Evolutionary conservation across 2,329 filamentous ascomycete genomes (phyloP).

Genomic region (Pseudodiploospora longispora): DNA sequence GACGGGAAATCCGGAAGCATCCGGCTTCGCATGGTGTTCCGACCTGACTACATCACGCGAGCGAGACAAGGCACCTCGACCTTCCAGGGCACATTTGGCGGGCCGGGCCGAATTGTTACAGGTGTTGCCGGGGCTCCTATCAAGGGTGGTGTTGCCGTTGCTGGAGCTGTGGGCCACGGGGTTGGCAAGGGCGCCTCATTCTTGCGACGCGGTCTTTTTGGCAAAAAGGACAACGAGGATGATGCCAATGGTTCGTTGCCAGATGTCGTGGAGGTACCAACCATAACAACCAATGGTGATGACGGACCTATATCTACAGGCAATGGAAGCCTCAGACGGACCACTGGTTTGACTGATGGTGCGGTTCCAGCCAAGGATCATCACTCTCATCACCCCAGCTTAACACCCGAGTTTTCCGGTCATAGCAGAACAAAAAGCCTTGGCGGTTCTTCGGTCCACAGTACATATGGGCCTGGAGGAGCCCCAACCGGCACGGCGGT

Average conservation of each 20-base stretch:
- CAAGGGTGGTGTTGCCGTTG: slow-evolving; percentile 78
- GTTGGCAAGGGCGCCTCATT: slow-evolving; percentile 89
- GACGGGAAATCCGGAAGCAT: slow-evolving; percentile 86
- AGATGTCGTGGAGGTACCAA: slow-evolving; percentile 33
- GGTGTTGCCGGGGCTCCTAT: slow-evolving; percentile 80
- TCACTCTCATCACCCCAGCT: background rate
- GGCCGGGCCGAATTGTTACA: slow-evolving; percentile 80
- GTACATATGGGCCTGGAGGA: slow-evolving; percentile 45
- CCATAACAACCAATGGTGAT: slow-evolving; percentile 23
- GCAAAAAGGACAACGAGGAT: slow-evolving; percentile 59
- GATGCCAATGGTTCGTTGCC: slow-evolving; percentile 39
- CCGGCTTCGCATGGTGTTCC: slow-evolving; percentile 80
- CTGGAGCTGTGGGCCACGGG: slow-evolving; percentile 61
- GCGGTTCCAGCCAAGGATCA: slow-evolving; percentile 1
- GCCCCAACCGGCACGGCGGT: slow-evolving; percentile 66
- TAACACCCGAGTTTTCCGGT: background rate
- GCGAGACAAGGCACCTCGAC: slow-evolving; percentile 85
- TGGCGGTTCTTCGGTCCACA: slow-evolving; percentile 59
- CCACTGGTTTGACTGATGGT: slow-evolving; percentile 25
- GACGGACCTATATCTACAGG: slow-evolving; percentile 23
- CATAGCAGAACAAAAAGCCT: slow-evolving; percentile 51
- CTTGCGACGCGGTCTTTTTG: slow-evolving; percentile 74
- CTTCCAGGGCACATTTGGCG: slow-evolving; percentile 81
- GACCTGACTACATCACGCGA: slow-evolving; percentile 82
- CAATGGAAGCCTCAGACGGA: slow-evolving; percentile 32